A percentile compares a stretch with the other conserved stretches of the same genome.
Conservation (phyloP, 2,329 filamentous ascomycete genomes). For the Elsinoe arachidis region DNA sequence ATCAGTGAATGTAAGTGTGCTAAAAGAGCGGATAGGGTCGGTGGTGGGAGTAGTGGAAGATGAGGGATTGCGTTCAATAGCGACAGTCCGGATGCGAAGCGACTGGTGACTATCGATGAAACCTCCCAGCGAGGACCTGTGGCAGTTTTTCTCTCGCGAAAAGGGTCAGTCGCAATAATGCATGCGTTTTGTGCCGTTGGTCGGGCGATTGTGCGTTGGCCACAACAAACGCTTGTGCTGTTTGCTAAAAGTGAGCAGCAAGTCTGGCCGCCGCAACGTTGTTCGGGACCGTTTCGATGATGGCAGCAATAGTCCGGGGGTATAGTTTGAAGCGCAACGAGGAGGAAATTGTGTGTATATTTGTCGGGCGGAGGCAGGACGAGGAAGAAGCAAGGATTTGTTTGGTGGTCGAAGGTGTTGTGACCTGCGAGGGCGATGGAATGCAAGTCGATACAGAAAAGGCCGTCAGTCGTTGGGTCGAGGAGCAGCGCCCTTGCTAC, state of each 20-base stretch:
- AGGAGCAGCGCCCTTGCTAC: not conserved
- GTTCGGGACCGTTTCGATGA: not conserved
- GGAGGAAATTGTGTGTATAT: slow-evolving; percentile 9
- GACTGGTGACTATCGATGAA: slow-evolving; percentile 13
- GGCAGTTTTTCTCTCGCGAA: slow-evolving; percentile 5
- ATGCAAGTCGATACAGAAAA: not conserved
- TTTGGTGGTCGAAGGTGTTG: not conserved
- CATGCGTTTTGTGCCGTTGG: slow-evolving; percentile 11
- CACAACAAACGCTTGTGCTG: slow-evolving; percentile 7
- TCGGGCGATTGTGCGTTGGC: slow-evolving; percentile 8
- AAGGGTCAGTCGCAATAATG: slow-evolving; percentile 12
- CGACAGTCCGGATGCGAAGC: slow-evolving; percentile 1
- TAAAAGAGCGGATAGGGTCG: slow-evolving; percentile 8
- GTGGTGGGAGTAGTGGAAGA: not conserved
- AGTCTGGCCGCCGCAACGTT: slow-evolving; percentile 10
- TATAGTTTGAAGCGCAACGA: slow-evolving; percentile 5
- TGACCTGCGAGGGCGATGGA: not conserved
- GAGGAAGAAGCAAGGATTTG: slow-evolving; percentile 6
- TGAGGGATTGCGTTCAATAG: slow-evolving; percentile 9
- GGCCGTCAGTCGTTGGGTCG: not conserved
- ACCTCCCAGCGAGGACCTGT: slow-evolving; percentile 4
- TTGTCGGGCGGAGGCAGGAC: not conserved
- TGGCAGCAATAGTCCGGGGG: slow-evolving; percentile 11
- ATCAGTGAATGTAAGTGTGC: not conserved
- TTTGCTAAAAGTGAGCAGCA: not conserved